phyloP scores from a whole-genome alignment of 345 rosid genomes.

The Aquilaria sinensis region DNA sequence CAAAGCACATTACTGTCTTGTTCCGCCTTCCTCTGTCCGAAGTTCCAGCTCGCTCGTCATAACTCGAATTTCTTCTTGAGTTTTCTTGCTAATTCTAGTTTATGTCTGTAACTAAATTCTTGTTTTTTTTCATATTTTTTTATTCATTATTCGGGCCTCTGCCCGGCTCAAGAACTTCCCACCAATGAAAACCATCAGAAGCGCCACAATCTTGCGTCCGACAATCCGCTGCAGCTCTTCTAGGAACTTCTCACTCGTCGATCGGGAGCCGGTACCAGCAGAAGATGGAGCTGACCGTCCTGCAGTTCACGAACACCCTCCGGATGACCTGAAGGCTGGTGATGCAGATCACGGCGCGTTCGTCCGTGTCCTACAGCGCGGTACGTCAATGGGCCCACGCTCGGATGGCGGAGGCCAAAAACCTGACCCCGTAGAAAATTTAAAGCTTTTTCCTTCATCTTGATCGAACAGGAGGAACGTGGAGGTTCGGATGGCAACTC shows the following conservation, averaged over 20 bases:
- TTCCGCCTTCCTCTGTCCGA: too few species aligned
- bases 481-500: too few species aligned
- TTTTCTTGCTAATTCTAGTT: too few species aligned
- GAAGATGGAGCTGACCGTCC: slow-evolving; percentile 49
- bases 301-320: slow-evolving; percentile 64
- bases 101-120: too few species aligned
- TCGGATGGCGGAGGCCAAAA: slow-evolving; percentile 37
- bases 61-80: too few species aligned
- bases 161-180: slow-evolving; percentile 43
- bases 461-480: background rate
- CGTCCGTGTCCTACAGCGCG: slow-evolving; percentile 19
- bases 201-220: slow-evolving; percentile 15
- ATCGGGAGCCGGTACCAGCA: slow-evolving; percentile 36
- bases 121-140: too few species aligned
- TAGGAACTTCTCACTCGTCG: slow-evolving; percentile 65
- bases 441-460: slow-evolving; percentile 26
- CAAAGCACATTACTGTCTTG: too few species aligned
- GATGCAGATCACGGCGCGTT: slow-evolving; percentile 51
- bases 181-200: slow-evolving; percentile 47
- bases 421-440: slow-evolving; percentile 55
- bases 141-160: slow-evolving; percentile 10
- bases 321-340: slow-evolving; percentile 77
- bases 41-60: too few species aligned
- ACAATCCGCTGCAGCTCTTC: slow-evolving; percentile 47
- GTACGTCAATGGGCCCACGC: slow-evolving; percentile 13